Evolutionary conservation across 257 asterid genomes (phyloP).

Genomic region (Jaltomata sinuosa): DNA sequence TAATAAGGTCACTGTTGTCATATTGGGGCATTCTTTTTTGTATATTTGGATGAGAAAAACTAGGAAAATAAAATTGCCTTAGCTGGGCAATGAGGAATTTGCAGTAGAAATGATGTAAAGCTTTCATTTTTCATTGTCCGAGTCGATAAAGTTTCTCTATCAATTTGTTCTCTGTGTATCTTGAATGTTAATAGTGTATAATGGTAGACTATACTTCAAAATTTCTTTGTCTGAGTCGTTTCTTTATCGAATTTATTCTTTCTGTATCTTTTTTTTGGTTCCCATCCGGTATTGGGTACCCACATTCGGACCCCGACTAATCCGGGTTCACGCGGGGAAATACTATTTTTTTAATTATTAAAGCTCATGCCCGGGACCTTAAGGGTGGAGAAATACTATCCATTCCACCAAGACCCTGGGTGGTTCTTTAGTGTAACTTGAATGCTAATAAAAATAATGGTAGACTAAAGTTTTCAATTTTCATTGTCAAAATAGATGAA

Average conservation of each 20-base stretch:
- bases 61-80: not conserved
- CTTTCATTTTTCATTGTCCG: conserved; percentile 1
- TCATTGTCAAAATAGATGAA: not conserved
- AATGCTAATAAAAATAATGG: not conserved
- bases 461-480: not conserved
- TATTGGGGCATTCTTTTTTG: not conserved
- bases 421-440: conserved; percentile 4
- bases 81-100: not conserved
- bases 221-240: conserved; percentile 6
- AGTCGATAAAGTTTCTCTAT: not conserved
- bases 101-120: not conserved
- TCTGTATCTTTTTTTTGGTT: not conserved
- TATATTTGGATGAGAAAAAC: not conserved
- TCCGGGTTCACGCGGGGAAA: too few relatives aligned
- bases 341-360: too few relatives aligned
- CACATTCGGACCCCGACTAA: not conserved
- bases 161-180: not conserved
- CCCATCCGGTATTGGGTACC: not conserved
- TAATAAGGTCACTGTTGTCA: not conserved
- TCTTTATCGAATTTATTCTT: conserved; percentile 12
- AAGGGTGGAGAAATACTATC: not conserved
- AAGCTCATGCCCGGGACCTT: not conserved
- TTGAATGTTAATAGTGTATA: not conserved
- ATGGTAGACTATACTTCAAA: conserved; percentile 1
- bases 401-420: not conserved